Conservation (phyloP, 1,284 basidiomycete species). For the Tilletiaria anomala region DNA sequence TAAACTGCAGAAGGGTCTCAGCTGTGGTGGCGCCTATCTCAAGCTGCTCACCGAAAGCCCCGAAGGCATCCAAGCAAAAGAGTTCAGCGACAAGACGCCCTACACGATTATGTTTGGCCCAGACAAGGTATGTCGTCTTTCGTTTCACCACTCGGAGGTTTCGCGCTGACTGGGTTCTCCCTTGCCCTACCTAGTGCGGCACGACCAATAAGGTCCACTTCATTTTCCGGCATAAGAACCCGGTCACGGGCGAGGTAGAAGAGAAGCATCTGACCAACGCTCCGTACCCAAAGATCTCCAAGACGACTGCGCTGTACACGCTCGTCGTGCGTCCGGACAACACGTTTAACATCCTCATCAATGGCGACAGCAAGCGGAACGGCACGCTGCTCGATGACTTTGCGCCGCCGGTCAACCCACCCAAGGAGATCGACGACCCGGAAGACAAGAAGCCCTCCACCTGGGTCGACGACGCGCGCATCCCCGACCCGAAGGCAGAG, state of each 20-base stretch:
- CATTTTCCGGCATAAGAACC: constrained; percentile 39
- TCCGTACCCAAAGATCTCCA: constrained; percentile 53
- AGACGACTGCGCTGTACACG: constrained; percentile 37
- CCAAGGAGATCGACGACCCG: constrained; percentile 78
- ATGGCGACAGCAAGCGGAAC: constrained; percentile 53
- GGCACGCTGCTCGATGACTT: constrained; percentile 90
- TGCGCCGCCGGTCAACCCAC: constrained; percentile 81
- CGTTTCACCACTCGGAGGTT: not conserved
- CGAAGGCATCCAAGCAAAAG: constrained; percentile 29
- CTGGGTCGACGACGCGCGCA: constrained; percentile 84
- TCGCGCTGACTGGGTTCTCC: not conserved
- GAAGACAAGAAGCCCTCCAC: constrained; percentile 75
- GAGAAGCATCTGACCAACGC: constrained; percentile 86
- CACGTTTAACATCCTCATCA: constrained; percentile 82
- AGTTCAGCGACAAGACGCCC: constrained; percentile 38
- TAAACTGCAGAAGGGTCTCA: constrained; percentile 96
- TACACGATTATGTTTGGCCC: constrained; percentile 40
- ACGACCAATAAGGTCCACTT: constrained; percentile 39
- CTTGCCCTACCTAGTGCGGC: constrained; percentile 14
- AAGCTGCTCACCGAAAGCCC: constrained; percentile 60
- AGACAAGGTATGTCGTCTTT: constrained; percentile 15
- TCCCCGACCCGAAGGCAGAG: constrained; percentile 65
- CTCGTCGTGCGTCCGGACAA: constrained; percentile 77
- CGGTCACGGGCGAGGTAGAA: constrained; percentile 51
- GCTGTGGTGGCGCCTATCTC: constrained; percentile 97